phyloP scores from a whole-genome alignment of 2,329 filamentous ascomycete genomes.

The Aspergillus neotritici region DNA sequence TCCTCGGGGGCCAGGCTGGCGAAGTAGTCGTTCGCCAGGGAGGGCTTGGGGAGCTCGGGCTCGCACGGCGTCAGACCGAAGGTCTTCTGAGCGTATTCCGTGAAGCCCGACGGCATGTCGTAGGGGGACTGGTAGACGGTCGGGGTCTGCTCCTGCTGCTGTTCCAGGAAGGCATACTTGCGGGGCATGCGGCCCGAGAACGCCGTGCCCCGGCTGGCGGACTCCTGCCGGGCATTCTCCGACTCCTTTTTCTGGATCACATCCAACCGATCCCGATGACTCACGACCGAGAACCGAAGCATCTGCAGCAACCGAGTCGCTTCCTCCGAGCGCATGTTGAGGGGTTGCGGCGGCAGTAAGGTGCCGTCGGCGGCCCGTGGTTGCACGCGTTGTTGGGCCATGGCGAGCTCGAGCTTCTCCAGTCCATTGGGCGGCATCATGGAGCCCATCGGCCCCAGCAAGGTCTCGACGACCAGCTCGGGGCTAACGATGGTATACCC shows the following conservation, averaged over 20 bases:
- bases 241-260: slow-evolving; percentile 36
- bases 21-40: slow-evolving; percentile 40
- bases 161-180: slow-evolving; percentile 37
- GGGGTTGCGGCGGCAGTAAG: slow-evolving; percentile 33
- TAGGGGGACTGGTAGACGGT: slow-evolving; percentile 41
- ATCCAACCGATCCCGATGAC: slow-evolving; percentile 35
- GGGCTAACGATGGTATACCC: slow-evolving; percentile 41
- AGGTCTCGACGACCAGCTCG: slow-evolving; percentile 40
- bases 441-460: slow-evolving; percentile 38
- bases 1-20: slow-evolving; percentile 34
- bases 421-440: slow-evolving; percentile 37
- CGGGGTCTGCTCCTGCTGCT: slow-evolving; percentile 33
- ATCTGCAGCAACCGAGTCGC: slow-evolving; percentile 39
- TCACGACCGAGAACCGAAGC: slow-evolving; percentile 40
- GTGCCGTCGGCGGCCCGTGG: slow-evolving; percentile 35
- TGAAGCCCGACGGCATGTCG: slow-evolving; percentile 39
- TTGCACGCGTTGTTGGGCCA: slow-evolving; percentile 41
- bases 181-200: slow-evolving; percentile 31
- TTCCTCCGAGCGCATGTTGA: slow-evolving; percentile 42
- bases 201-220: slow-evolving; percentile 25
- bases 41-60: slow-evolving; percentile 33
- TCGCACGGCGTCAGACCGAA: slow-evolving; percentile 32
- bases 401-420: slow-evolving; percentile 40
- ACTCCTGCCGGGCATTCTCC: slow-evolving; percentile 29
- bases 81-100: slow-evolving; percentile 37